Evolutionary conservation across 2,329 filamentous ascomycete species (phyloP).

Genomic region (Huntiella abstrusa): DNA sequence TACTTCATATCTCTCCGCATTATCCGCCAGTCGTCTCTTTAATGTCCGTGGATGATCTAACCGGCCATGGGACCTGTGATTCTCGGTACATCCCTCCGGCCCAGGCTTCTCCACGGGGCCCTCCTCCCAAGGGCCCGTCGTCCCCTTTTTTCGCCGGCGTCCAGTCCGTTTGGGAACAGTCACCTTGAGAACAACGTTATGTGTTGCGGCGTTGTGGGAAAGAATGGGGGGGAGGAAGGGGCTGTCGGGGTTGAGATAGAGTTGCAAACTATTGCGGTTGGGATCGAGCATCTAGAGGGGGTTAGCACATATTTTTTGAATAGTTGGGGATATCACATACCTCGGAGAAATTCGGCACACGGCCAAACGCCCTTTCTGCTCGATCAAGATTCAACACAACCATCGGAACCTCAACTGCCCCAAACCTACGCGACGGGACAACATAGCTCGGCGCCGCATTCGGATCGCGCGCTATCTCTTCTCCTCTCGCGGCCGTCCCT

Average conservation of each 20-base stretch:
- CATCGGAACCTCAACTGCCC: conserved; percentile 26
- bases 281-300: conserved; percentile 26
- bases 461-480: too few species aligned
- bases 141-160: conserved; percentile 67
- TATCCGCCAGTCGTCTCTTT: conserved; percentile 50
- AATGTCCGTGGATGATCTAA: conserved; percentile 36
- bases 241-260: conserved; percentile 68
- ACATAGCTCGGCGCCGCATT: conserved; percentile 10
- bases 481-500: too few species aligned
- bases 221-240: conserved; percentile 59
- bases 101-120: conserved; percentile 19
- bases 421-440: conserved; percentile 19
- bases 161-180: conserved; percentile 76
- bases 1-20: conserved; percentile 44
- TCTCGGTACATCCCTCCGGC: conserved; percentile 12
- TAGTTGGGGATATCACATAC: conserved; percentile 15
- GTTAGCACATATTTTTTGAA: background rate
- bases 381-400: conserved; percentile 26
- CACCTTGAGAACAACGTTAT: conserved; percentile 73
- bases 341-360: conserved; percentile 21
- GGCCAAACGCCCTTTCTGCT: conserved; percentile 24
- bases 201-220: conserved; percentile 56
- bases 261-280: conserved; percentile 33
- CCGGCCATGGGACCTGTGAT: conserved; percentile 26
- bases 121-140: conserved; percentile 42